Evolutionary conservation across 148 eudicot genomes (phyloP).

Genomic region (Silene latifolia): DNA sequence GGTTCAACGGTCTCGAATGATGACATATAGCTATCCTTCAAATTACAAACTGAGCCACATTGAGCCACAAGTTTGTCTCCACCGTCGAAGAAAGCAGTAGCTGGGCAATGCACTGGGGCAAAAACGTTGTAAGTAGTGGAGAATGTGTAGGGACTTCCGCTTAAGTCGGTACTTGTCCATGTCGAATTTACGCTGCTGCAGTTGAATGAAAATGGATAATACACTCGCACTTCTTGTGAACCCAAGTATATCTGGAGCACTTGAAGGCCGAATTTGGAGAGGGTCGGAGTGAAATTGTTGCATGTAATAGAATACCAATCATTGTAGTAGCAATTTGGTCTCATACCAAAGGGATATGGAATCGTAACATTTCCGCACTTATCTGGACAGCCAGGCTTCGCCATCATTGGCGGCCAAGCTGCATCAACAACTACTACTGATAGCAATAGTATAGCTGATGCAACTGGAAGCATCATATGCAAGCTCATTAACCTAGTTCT

Average conservation of each 20-base stretch:
- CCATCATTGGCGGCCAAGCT: constrained; percentile 2
- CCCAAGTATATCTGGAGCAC: too few relatives aligned
- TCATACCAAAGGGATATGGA: constrained; percentile 24
- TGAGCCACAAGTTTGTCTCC: constrained; percentile 11
- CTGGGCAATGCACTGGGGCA: constrained; percentile 19
- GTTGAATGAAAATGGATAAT: constrained; percentile 8
- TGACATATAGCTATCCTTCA: background rate
- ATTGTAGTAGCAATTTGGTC: constrained; percentile 14
- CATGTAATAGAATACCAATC: constrained; percentile 20
- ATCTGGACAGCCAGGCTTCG: constrained; percentile 14
- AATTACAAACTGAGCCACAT: constrained; percentile 17
- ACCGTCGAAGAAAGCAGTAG: constrained; percentile 11
- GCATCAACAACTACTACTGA: background rate
- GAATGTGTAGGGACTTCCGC: constrained; percentile 21
- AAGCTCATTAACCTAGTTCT: too few relatives aligned
- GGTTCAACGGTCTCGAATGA: background rate
- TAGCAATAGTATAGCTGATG: background rate
- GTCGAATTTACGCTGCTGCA: constrained; percentile 4
- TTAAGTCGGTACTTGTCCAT: constrained; percentile 15
- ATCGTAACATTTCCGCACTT: constrained; percentile 17
- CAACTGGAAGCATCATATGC: background rate
- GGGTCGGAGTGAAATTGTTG: constrained; percentile 4
- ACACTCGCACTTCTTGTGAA: too few relatives aligned
- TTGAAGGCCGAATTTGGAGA: constrained; percentile 12
- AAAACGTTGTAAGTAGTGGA: constrained; percentile 10